A percentile compares a stretch with the other conserved stretches of the same genome.
These are phyloP conservation scores for Globisporangium paroecandrum DNA, from an alignment of 352 stramenopile species.

Conservation along the genomic window DNA sequence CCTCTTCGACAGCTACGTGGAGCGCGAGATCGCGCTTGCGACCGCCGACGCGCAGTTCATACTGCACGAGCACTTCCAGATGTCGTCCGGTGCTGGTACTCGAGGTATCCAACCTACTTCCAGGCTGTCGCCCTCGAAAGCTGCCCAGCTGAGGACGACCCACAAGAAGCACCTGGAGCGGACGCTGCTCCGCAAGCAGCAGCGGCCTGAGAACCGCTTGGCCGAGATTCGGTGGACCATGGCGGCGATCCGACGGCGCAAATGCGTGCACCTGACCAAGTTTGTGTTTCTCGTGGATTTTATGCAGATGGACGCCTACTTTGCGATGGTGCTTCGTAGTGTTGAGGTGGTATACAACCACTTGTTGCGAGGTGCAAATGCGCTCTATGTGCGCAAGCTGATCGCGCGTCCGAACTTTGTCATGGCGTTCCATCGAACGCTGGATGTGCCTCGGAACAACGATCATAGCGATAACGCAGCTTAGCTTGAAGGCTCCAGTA, in stretches of 20 bases:
- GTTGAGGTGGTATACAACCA: slow-evolving; percentile 37
- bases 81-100: neutral
- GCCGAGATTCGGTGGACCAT: slow-evolving; percentile 70
- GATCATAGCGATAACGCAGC: neutral
- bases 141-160: slow-evolving; percentile 17
- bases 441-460: slow-evolving; percentile 4
- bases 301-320: slow-evolving; percentile 44
- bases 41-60: slow-evolving; percentile 48
- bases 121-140: slow-evolving; percentile 21
- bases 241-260: slow-evolving; percentile 55
- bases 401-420: slow-evolving; percentile 29
- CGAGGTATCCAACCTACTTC: neutral
- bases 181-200: slow-evolving; percentile 17
- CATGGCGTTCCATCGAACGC: slow-evolving; percentile 28
- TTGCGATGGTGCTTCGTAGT: slow-evolving; percentile 36
- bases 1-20: slow-evolving; percentile 51
- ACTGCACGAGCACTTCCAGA: slow-evolving; percentile 51
- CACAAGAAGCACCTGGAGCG: slow-evolving; percentile 23
- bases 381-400: slow-evolving; percentile 27
- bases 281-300: slow-evolving; percentile 60
- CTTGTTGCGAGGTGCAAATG: slow-evolving; percentile 44
- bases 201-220: slow-evolving; percentile 25
- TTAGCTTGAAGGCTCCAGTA: neutral
- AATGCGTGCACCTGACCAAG: slow-evolving; percentile 49
- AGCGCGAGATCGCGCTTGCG: slow-evolving; percentile 46